Conservation (phyloP, 768 basidiomycete genomes). For the Trametes cubensis region DNA sequence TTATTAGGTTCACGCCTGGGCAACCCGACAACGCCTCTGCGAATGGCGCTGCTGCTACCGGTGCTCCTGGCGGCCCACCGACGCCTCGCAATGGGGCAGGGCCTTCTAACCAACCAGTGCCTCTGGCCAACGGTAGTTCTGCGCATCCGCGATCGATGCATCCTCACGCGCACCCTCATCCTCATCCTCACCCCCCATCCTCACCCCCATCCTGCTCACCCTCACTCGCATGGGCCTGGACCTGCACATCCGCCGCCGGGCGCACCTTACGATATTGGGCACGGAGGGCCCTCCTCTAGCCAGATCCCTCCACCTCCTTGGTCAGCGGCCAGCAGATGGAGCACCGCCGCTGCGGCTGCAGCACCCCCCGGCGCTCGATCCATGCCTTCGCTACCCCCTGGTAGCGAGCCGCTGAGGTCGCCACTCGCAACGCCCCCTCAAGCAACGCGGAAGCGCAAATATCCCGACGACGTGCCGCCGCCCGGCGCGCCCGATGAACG, state of each 20-base stretch:
- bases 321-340: conserved; percentile 35
- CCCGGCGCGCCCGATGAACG: conserved; percentile 24
- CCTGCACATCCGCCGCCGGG: conserved; percentile 35
- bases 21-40: conserved; percentile 45
- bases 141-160: conserved; percentile 20
- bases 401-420: conserved; percentile 11
- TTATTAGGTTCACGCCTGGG: conserved; percentile 63
- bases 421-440: conserved; percentile 20
- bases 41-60: conserved; percentile 25
- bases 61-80: conserved; percentile 28
- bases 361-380: conserved; percentile 32
- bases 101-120: background rate
- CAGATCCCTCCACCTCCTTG: conserved; percentile 42
- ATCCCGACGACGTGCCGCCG: conserved; percentile 33
- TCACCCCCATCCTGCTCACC: conserved; percentile 35
- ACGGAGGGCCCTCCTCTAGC: conserved; percentile 10
- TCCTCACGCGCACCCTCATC: conserved; percentile 11
- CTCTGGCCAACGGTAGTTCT: conserved; percentile 20
- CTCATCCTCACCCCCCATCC: conserved; percentile 17
- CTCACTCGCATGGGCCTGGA: conserved; percentile 43
- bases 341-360: conserved; percentile 34
- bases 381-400: conserved; percentile 12
- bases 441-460: conserved; percentile 38
- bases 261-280: conserved; percentile 14
- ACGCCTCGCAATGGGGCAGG: conserved; percentile 7